Conservation (phyloP, 2,329 filamentous ascomycete genomes). For the Zymoseptoria passerinii region DNA sequence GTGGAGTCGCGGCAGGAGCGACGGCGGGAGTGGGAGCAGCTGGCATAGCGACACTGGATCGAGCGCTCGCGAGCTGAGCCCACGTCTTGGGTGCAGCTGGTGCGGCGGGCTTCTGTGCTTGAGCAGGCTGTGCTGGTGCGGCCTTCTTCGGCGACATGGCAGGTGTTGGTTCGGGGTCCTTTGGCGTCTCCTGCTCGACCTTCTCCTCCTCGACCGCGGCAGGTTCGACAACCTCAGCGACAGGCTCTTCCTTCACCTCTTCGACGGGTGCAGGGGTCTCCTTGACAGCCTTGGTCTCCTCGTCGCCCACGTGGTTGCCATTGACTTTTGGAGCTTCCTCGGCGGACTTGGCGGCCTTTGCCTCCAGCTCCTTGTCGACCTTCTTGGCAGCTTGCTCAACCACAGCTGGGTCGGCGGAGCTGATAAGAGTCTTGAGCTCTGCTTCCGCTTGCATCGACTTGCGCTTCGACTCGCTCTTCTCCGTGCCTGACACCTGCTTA, state of each 20-base stretch:
- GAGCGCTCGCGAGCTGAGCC: constrained; percentile 59
- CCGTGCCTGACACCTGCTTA: constrained; percentile 24
- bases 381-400: constrained; percentile 38
- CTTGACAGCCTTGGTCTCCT: constrained; percentile 32
- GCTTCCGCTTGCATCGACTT: constrained; percentile 30
- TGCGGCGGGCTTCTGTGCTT: constrained; percentile 45
- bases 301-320: constrained; percentile 27
- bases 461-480: constrained; percentile 34
- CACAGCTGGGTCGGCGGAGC: constrained; percentile 30
- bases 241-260: constrained; percentile 31
- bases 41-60: constrained; percentile 37
- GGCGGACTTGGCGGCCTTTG: constrained; percentile 39
- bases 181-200: constrained; percentile 51
- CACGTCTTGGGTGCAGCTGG: constrained; percentile 55
- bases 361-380: constrained; percentile 70
- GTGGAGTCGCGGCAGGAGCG: constrained; percentile 26
- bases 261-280: constrained; percentile 22
- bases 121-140: constrained; percentile 45
- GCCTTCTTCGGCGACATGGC: constrained; percentile 34
- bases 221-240: constrained; percentile 24
- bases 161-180: constrained; percentile 50
- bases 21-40: constrained; percentile 29
- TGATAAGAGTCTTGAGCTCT: constrained; percentile 24
- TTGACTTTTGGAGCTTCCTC: constrained; percentile 25
- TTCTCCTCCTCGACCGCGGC: constrained; percentile 31